These are phyloP conservation scores for Akanthomyces lecanii DNA, from an alignment of 2,329 filamentous ascomycete genomes.

Conservation along the genomic window DNA sequence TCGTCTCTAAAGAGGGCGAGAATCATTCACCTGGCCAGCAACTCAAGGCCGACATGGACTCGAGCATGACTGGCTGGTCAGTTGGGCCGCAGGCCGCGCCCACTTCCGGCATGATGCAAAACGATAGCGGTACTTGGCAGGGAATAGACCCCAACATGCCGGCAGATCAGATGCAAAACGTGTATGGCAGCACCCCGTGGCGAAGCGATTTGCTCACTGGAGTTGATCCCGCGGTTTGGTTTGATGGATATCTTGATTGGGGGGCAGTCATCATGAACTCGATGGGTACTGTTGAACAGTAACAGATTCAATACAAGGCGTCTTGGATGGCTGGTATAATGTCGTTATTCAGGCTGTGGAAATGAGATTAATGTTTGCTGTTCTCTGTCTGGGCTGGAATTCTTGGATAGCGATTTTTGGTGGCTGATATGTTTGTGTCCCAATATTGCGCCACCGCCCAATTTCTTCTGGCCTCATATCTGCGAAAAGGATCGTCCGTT, in stretches of 20 bases:
- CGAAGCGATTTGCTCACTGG: slow-evolving; percentile 30
- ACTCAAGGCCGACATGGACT: slow-evolving; percentile 20
- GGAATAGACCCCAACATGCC: slow-evolving; percentile 22
- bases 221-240: slow-evolving; percentile 32
- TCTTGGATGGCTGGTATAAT: neutral
- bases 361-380: neutral
- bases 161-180: slow-evolving; percentile 25
- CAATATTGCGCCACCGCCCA: no score
- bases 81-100: slow-evolving; percentile 1
- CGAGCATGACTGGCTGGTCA: slow-evolving; percentile 17
- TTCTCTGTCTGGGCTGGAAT: neutral
- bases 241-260: slow-evolving; percentile 35
- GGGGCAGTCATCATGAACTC: slow-evolving; percentile 31
- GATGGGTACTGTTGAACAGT: slow-evolving; percentile 25
- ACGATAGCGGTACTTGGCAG: slow-evolving; percentile 10
- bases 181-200: slow-evolving; percentile 28
- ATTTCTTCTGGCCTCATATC: no score
- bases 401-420: neutral
- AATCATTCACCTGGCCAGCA: slow-evolving; percentile 22
- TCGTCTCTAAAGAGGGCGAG: slow-evolving; percentile 36
- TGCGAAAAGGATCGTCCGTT: no score
- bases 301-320: neutral
- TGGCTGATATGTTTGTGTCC: neutral
- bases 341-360: neutral
- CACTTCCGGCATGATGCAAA: neutral